Conservation (phyloP, 768 basidiomycete genomes). For the Rhodotorula graminis region DNA sequence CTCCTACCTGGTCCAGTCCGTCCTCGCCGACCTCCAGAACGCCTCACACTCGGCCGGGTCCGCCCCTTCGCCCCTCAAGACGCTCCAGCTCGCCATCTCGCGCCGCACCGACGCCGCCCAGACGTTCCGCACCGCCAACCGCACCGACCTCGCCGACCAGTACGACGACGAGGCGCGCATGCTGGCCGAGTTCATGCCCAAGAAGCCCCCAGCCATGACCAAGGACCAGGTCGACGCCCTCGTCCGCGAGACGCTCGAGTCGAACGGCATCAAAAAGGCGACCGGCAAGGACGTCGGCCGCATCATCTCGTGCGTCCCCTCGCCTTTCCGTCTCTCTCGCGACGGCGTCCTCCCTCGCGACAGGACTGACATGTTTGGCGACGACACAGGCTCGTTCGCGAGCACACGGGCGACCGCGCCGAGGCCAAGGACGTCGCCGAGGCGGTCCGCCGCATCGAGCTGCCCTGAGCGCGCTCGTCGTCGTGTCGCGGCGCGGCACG, state of each 20-base stretch:
- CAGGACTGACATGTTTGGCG: background rate
- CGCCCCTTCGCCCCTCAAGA: constrained; percentile 25
- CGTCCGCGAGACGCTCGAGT: constrained; percentile 12
- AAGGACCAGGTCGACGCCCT: constrained; percentile 3
- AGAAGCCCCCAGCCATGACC: background rate
- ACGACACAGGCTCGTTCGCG: background rate
- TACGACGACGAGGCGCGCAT: constrained; percentile 19
- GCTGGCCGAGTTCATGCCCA: constrained; percentile 20
- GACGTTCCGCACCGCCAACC: constrained; percentile 16
- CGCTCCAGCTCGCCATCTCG: constrained; percentile 21
- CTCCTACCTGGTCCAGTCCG: constrained; percentile 6
- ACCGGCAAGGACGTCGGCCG: constrained; percentile 28
- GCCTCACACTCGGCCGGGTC: constrained; percentile 18
- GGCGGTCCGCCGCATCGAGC: background rate
- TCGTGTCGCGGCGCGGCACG: too few species aligned
- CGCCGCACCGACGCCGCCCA: constrained; percentile 21
- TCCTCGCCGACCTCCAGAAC: constrained; percentile 32
- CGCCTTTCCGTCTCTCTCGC: background rate
- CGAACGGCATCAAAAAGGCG: constrained; percentile 18
- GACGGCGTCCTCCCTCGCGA: background rate
- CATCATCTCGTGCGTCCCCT: constrained; percentile 15
- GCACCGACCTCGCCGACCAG: constrained; percentile 26
- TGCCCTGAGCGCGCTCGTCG: background rate
- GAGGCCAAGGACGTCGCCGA: constrained; percentile 11
- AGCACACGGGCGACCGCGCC: constrained; percentile 2